These are phyloP conservation scores for Collybia sp. DNA, from an alignment of 768 basidiomycete genomes.

Conservation along the genomic window DNA sequence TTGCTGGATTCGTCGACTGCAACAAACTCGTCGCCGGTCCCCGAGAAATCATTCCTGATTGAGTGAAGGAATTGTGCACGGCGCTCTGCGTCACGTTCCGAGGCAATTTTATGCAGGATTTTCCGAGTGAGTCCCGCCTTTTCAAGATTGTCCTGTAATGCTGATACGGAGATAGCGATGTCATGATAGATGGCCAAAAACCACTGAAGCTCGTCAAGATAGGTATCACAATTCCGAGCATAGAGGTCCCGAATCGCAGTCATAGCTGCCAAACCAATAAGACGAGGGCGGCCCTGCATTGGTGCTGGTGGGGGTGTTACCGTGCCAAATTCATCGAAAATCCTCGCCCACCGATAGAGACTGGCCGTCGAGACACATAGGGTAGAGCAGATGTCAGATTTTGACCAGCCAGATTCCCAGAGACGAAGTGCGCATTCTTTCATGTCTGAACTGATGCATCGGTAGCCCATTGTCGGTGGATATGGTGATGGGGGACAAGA, in stretches of 20 bases:
- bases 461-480: too few species aligned
- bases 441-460: constrained; percentile 20
- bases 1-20: constrained; percentile 25
- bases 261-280: constrained; percentile 12
- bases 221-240: constrained; percentile 6
- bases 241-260: constrained; percentile 16
- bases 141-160: constrained; percentile 58
- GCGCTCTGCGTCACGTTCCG: constrained; percentile 14
- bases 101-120: constrained; percentile 33
- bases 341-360: constrained; percentile 18
- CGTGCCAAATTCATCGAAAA: constrained; percentile 13
- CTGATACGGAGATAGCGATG: constrained; percentile 10
- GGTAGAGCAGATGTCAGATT: constrained; percentile 9
- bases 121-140: constrained; percentile 72
- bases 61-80: constrained; percentile 8
- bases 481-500: too few species aligned
- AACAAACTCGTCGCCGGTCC: constrained; percentile 15
- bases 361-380: constrained; percentile 18
- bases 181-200: constrained; percentile 18
- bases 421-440: constrained; percentile 20
- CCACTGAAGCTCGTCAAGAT: constrained; percentile 15
- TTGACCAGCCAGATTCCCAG: constrained; percentile 17
- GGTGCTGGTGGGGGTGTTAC: background rate
- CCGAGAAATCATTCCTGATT: constrained; percentile 4
- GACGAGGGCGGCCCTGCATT: background rate